Evolutionary conservation across 169 alveolate genomes (phyloP).

Genomic region (Babesia ovata): DNA sequence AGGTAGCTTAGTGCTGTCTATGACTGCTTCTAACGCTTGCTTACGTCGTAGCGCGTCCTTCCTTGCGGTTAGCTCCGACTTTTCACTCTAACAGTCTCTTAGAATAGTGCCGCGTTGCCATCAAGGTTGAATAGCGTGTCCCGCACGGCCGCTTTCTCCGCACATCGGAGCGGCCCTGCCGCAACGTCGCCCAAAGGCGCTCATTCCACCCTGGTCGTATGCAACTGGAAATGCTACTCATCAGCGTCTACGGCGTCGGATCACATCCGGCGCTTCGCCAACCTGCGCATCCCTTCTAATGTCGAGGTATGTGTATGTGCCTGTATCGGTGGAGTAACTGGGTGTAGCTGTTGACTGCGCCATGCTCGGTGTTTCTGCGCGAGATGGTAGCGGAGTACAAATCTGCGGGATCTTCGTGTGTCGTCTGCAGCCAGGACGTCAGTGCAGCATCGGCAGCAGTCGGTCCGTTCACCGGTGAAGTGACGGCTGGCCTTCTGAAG

Average conservation of each 20-base stretch:
- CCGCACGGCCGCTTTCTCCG: no score
- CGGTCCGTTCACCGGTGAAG: slow-evolving; percentile 80
- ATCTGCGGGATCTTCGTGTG: slow-evolving; percentile 21
- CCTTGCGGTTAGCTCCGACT: not conserved
- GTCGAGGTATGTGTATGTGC: slow-evolving; percentile 28
- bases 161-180: no score
- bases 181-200: not conserved
- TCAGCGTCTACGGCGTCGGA: slow-evolving; percentile 12
- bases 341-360: slow-evolving; percentile 47
- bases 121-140: no score
- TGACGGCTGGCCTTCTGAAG: slow-evolving; percentile 72
- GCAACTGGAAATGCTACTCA: slow-evolving; percentile 64
- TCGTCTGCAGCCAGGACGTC: slow-evolving; percentile 59
- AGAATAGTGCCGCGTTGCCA: no score
- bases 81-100: no score
- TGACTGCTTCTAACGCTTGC: not conserved
- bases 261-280: slow-evolving; percentile 32
- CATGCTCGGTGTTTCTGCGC: slow-evolving; percentile 31
- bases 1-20: not conserved
- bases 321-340: not conserved
- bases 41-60: not conserved
- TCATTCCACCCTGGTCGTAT: slow-evolving; percentile 37
- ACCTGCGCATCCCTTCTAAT: slow-evolving; percentile 22
- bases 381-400: slow-evolving; percentile 42
- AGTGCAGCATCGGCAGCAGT: slow-evolving; percentile 43